Evolutionary conservation across 2,329 filamentous ascomycete species (phyloP), one percentile per base, ranked within the genome.

Genomic region (Sclerotinia minor): DNA sequence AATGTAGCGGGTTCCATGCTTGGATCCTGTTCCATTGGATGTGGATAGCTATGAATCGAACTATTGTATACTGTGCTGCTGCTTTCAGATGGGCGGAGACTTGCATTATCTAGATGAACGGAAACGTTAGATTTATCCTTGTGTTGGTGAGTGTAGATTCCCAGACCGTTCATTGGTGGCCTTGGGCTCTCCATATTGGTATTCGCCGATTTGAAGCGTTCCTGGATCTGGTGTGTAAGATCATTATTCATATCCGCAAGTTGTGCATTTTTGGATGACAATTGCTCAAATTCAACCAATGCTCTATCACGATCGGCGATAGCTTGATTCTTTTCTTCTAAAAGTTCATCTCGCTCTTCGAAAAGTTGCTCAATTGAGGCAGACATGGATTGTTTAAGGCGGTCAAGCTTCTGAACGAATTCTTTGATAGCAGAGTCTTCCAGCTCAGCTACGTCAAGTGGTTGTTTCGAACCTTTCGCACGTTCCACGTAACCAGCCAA

Each of bases 171-270:
- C 72, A 81, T 76, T 63, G 77, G 72, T 41, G 78, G 77, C 69
- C 79, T 77, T 59, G 72, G 81, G 73, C 77, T 78, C 70, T 83
- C 80, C 63, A 79, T 67, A 69, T 73, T 84, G 64, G 81, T 81
- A 67, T 85, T 89, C 76, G 90, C 93, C 57, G 88, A 89, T 81
- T 96, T 96, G 83, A 97, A 96, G 41, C 93, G 87, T 75, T 91
- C 92, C 78, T 98, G 94, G 69, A 98, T 97, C 76, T 94, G 92
- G 75, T 96, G 92, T 5, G 96, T 94, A 67, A 99, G 83, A 76
- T 97, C 92, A 74, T 97, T 96, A 81, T 99, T 98, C 83, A 98
- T 88, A 75, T 97, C 92, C 38, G 92, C 90, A 69, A 99, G 84
- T 80, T 98, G 94, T 0, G 92, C 90, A 77, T 99, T 99, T 83